Evolutionary conservation across 176 grass and related monocot genomes (phyloP).

Genomic region (Oropetium thomaeum): DNA sequence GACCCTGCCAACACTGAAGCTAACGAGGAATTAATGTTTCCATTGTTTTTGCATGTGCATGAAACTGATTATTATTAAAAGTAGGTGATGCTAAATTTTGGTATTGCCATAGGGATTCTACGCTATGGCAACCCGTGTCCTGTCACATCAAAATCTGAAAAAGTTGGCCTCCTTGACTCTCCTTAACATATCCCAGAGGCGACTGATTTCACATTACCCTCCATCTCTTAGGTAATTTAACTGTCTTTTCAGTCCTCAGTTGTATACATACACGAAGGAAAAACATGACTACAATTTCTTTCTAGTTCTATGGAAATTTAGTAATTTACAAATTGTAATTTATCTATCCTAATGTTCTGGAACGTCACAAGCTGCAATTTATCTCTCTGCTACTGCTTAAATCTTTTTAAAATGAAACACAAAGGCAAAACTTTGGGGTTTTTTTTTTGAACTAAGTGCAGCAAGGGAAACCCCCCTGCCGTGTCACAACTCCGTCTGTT

Average conservation of each 20-base stretch:
- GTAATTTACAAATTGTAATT: background rate
- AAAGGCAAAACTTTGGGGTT: too few species aligned
- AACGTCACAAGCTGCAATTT: background rate
- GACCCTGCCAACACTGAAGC: background rate
- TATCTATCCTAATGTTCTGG: background rate
- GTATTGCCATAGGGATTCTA: background rate
- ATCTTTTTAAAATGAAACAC: background rate
- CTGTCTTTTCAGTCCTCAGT: background rate
- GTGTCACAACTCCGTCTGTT: too few species aligned
- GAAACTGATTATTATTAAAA: background rate
- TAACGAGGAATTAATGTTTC: background rate
- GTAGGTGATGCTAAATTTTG: background rate
- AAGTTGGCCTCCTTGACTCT: slow-evolving; percentile 22
- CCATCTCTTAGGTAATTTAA: slow-evolving; percentile 24
- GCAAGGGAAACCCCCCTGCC: too few species aligned
- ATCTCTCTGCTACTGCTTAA: background rate
- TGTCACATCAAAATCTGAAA: slow-evolving; percentile 36
- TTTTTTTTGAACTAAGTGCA: too few species aligned
- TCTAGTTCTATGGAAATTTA: background rate
- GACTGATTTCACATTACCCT: background rate
- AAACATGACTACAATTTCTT: background rate
- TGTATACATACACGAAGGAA: background rate
- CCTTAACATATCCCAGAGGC: slow-evolving; percentile 17
- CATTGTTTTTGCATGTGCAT: background rate
- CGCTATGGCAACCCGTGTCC: slow-evolving; percentile 37